A percentile compares a stretch with the other conserved stretches of the same genome.
phyloP scores from a whole-genome alignment of 768 basidiomycete genomes.

The Neoboletus brunneissimus region DNA sequence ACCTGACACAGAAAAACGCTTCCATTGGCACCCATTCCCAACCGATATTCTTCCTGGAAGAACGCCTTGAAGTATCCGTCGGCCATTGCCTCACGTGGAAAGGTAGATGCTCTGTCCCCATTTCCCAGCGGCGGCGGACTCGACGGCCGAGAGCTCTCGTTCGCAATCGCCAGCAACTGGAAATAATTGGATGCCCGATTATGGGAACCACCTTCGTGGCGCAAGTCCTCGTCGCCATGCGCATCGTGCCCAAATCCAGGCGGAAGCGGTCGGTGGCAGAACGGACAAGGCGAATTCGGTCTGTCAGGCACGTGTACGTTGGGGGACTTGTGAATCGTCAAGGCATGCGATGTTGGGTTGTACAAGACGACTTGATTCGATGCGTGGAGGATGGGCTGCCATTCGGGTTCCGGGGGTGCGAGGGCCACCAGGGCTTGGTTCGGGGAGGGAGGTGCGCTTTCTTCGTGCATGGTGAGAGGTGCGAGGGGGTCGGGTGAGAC shows the following conservation, averaged over 20 bases:
- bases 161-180: slow-evolving; percentile 68
- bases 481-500: neutral
- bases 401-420: slow-evolving; percentile 37
- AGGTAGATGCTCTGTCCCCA: slow-evolving; percentile 34
- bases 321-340: slow-evolving; percentile 54
- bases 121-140: slow-evolving; percentile 40
- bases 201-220: slow-evolving; percentile 41
- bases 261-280: slow-evolving; percentile 65
- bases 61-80: slow-evolving; percentile 92
- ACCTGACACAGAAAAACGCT: slow-evolving; percentile 88
- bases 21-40: slow-evolving; percentile 96
- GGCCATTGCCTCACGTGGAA: slow-evolving; percentile 74
- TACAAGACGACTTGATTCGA: slow-evolving; percentile 87
- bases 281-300: slow-evolving; percentile 53
- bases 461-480: slow-evolving; percentile 26
- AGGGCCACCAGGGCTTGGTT: slow-evolving; percentile 31
- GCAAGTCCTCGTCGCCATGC: slow-evolving; percentile 26
- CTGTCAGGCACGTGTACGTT: slow-evolving; percentile 21
- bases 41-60: slow-evolving; percentile 82
- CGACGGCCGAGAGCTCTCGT: slow-evolving; percentile 56
- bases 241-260: slow-evolving; percentile 37
- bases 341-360: slow-evolving; percentile 80
- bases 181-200: slow-evolving; percentile 77
- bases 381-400: slow-evolving; percentile 80
- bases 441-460: slow-evolving; percentile 32